Evolutionary conservation across 768 basidiomycete species (phyloP).

Genomic region (Lactarius hatsudake): DNA sequence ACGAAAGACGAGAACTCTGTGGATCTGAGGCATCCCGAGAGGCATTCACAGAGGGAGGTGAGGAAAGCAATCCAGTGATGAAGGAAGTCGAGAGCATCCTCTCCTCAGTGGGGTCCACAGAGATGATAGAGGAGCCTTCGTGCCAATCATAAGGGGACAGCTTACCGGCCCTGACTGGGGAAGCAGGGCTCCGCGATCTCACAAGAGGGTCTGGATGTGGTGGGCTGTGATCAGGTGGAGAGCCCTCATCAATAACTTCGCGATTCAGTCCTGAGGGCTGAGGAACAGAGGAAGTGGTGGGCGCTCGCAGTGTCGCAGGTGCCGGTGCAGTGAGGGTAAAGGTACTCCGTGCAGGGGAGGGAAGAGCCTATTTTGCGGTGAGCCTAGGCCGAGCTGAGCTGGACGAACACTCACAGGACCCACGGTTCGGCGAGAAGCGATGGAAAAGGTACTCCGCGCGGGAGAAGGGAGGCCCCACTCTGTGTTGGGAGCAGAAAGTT

Average conservation of each 20-base stretch:
- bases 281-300: neutral
- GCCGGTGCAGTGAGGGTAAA: constrained; percentile 4
- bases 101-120: constrained; percentile 55
- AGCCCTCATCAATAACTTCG: neutral
- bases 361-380: neutral
- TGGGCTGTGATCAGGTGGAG: neutral
- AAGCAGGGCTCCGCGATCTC: constrained; percentile 2
- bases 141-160: constrained; percentile 53
- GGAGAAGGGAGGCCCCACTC: constrained; percentile 30
- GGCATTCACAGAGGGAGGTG: constrained; percentile 23
- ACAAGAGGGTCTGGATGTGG: neutral
- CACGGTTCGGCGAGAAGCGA: constrained; percentile 23
- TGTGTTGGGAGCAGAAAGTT: constrained; percentile 33
- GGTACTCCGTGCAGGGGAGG: constrained; percentile 13
- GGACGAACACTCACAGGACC: constrained; percentile 26
- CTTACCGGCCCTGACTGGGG: neutral
- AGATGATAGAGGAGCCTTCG: constrained; percentile 57
- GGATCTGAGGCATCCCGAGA: constrained; percentile 15
- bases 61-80: constrained; percentile 52
- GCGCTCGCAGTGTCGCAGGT: neutral
- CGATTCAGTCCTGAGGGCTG: neutral
- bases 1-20: constrained; percentile 35
- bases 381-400: neutral
- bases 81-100: constrained; percentile 58
- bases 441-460: constrained; percentile 14